Evolutionary conservation across 257 asterid species (phyloP), one percentile per base, ranked within the genome.

Genomic region (Leonotis leonurus): DNA sequence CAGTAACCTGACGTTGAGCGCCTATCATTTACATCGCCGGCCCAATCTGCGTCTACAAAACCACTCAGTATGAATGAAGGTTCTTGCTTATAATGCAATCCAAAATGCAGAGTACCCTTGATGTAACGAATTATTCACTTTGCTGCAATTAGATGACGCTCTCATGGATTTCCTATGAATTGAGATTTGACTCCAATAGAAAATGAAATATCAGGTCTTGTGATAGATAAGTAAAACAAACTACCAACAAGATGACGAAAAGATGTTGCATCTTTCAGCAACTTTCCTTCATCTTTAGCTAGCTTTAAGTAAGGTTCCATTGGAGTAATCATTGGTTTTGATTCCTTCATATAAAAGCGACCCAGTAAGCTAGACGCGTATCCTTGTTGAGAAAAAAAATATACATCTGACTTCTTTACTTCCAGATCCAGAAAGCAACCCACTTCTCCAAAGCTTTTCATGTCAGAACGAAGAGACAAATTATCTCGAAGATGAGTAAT

Each of bases 231-330:
- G 1, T 32, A 32, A 8, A 66, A 21, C 13, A 71, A 71, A 22
- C 77, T 73, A 20, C 77, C 70, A 65, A 66, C 74, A 55, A 70
- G 73, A 14, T 74, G 67, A n/a, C 58, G 5, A 56, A 62, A 64
- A 0, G 0, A 3, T 24, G 27, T 60, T 1, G 52, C 64, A 63
- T 67, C 78, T 30, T 67, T 8, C 20, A 64, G 13, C 5, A 27
- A 1, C 5, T 58, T 50, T 6, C 72, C 73, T 67, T 44, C 58
- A 40, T 61, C 62, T 57, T 66, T 60, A 8, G 12, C n/a, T 9
- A 64, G 16, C 74, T 69, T 72, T 14, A 64, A 20, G 18, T 40
- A n/a, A 12, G 13, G 62, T 69, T 56, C 62, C 70, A 73, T 32
- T 5, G 37, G 37, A 32, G 37, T 32, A 1, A 10, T 32, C 37